Evolutionary conservation across 1,284 basidiomycete species (phyloP), one percentile per base, ranked within the genome.

Genomic region (Ustilago lituana): DNA sequence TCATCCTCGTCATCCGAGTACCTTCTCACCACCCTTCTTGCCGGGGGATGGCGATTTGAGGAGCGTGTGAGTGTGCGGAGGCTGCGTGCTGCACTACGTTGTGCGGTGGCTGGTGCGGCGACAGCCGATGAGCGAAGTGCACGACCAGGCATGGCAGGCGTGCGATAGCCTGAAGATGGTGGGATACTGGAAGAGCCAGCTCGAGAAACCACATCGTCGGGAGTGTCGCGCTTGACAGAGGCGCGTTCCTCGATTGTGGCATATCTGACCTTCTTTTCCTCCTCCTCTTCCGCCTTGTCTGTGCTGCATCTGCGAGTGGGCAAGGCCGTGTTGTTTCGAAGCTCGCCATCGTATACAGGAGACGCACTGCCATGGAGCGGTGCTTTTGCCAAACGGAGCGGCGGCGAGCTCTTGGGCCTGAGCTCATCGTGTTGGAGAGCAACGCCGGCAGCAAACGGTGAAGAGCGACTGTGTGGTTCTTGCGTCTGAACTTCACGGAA

Each of bases 1-100:
- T 65, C 62, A n/a, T 68, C 73, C 33, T 77, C 77, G 44, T 77
- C 75, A n/a, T 79, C 74, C 17, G 73, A 73, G 24, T 77, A 61
- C 35, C 74, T 63, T 32, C 71, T 62, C 12, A 67, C 57, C 38
- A 77, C 75, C 10, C 75, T 54, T 14, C 73, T 63, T 15, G 75
- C 73, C 9, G 73, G 75, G 8, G 69, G 63, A 37, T 76, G 75
- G 15, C 59, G 50, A 38, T 60, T 64, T 1, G 63, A 67, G 0
- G 75, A 59, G 8, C 73, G 57, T 3, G 64, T 62, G 23, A 72
- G 61, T 8, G 60, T 72, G 40, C 69, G 63, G 5, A 72, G 64
- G 27, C 60, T 68, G 14, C 64, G 36, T 33, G 52, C 64, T 44
- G 69, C 69, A 31, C 69, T 72, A 17, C 64, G 46, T 23, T 66